A percentile compares a stretch with the other conserved stretches of the same genome.
These are phyloP conservation scores for Crithidia sp. DNA, from an alignment of 208 protist genomes.

Conservation along the genomic window DNA sequence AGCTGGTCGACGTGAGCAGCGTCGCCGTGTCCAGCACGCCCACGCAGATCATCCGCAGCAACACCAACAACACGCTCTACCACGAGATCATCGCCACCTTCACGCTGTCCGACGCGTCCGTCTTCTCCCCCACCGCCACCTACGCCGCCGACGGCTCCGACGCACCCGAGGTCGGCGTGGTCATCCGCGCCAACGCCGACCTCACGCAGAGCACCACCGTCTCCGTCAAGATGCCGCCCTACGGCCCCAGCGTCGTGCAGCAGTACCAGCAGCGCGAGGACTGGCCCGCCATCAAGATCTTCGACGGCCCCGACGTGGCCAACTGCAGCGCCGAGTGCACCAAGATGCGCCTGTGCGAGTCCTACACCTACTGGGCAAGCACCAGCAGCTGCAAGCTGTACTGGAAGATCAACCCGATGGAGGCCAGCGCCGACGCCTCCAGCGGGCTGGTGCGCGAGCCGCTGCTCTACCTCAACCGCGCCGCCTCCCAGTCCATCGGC, in stretches of 20 bases:
- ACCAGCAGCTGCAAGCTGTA: conserved; percentile 29
- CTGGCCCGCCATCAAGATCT: conserved; percentile 35
- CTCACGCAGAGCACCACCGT: conserved; percentile 31
- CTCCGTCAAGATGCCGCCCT: conserved; percentile 39
- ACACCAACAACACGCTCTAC: conserved; percentile 27
- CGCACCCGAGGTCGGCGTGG: conserved; percentile 44
- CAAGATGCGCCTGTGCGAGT: conserved; percentile 34
- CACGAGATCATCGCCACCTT: conserved; percentile 53
- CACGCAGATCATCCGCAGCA: conserved; percentile 12
- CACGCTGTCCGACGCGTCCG: conserved; percentile 23
- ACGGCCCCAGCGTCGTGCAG: conserved; percentile 1
- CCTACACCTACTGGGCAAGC: conserved; percentile 23
- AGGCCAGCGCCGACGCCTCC: neutral
- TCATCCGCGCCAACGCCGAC: conserved; percentile 27
- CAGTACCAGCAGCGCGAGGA: conserved; percentile 16
- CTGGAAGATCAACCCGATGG: conserved; percentile 28
- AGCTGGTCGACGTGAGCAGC: conserved; percentile 12
- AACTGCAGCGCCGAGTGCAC: conserved; percentile 42
- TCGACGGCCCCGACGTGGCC: conserved; percentile 6
- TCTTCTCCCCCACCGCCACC: conserved; percentile 12
- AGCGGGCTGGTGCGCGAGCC: conserved; percentile 40
- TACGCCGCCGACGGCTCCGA: conserved; percentile 28
- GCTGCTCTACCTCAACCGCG: conserved; percentile 38
- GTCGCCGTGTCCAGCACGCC: conserved; percentile 23
- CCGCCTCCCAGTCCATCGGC: conserved; percentile 36